These are phyloP conservation scores for Hypholoma sublateritium DNA, from an alignment of 768 basidiomycete species.

Conservation along the genomic window DNA sequence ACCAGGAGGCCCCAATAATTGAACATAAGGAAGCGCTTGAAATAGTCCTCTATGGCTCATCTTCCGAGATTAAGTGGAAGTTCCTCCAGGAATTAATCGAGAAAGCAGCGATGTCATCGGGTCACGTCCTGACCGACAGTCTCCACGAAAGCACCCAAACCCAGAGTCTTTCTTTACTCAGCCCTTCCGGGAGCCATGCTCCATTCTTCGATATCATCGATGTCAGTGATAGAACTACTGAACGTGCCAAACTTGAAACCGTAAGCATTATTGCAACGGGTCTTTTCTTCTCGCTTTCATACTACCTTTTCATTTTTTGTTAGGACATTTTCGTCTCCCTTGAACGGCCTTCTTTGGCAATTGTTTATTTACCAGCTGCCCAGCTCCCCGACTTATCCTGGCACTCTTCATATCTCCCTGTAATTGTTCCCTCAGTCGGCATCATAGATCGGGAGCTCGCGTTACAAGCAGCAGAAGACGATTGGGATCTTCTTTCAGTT, in stretches of 20 bases:
- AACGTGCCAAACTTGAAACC: constrained; percentile 17
- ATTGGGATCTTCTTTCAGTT: constrained; percentile 44
- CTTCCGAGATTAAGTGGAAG: constrained; percentile 58
- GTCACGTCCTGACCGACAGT: constrained; percentile 27
- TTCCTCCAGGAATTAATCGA: constrained; percentile 59
- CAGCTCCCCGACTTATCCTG: constrained; percentile 34
- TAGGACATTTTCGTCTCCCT: constrained; percentile 29
- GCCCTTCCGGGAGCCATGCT: constrained; percentile 22
- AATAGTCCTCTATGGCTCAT: constrained; percentile 66
- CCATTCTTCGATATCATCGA: constrained; percentile 30
- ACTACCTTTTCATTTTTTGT: constrained; percentile 8
- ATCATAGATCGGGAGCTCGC: constrained; percentile 23
- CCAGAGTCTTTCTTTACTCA: constrained; percentile 30
- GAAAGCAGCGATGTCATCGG: constrained; percentile 47
- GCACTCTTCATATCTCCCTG: constrained; percentile 58
- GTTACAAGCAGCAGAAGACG: constrained; percentile 34
- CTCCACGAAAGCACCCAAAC: constrained; percentile 23
- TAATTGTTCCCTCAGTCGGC: constrained; percentile 37
- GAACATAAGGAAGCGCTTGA: constrained; percentile 44
- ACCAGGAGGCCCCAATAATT: constrained; percentile 23
- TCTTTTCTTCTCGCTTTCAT: constrained; percentile 23
- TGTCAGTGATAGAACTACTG: constrained; percentile 39
- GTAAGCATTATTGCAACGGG: constrained; percentile 32
- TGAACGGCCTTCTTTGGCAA: constrained; percentile 59
- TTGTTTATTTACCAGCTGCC: constrained; percentile 62